phyloP scores from a whole-genome alignment of 1,139 yeast species.

The Lizanozyma gosingica region DNA sequence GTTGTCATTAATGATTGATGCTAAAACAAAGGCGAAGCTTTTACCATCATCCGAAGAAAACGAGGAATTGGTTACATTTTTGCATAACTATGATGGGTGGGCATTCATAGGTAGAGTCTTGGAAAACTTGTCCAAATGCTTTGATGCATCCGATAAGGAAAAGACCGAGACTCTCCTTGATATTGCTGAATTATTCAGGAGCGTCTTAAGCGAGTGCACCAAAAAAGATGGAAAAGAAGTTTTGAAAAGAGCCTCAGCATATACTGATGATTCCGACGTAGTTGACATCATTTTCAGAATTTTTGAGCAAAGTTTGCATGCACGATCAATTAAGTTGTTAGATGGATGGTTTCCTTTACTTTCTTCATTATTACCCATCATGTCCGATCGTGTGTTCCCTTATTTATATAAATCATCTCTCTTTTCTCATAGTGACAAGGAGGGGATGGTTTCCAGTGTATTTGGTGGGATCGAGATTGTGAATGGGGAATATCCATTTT shows the following conservation, averaged over 20 bases:
- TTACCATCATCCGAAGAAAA: slow-evolving; percentile 37
- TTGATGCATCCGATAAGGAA: slow-evolving; percentile 24
- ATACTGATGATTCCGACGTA: slow-evolving; percentile 59
- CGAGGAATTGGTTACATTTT: slow-evolving; percentile 56
- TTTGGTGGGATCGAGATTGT: slow-evolving; percentile 71
- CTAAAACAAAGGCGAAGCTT: slow-evolving; percentile 65
- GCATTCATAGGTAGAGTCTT: slow-evolving; percentile 69
- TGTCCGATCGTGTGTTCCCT: slow-evolving; percentile 71
- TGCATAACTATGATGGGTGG: slow-evolving; percentile 80
- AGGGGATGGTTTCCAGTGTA: slow-evolving; percentile 55
- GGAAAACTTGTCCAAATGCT: slow-evolving; percentile 46
- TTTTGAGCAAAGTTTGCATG: slow-evolving; percentile 59
- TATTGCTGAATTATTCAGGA: slow-evolving; percentile 43
- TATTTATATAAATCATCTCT: slow-evolving; percentile 61
- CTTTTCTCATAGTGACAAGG: slow-evolving; percentile 57
- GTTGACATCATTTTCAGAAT: slow-evolving; percentile 58
- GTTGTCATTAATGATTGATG: slow-evolving; percentile 32
- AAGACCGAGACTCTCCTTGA: slow-evolving; percentile 35
- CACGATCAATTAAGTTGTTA: slow-evolving; percentile 40
- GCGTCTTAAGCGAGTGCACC: slow-evolving; percentile 36
- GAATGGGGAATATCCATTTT: slow-evolving; percentile 56
- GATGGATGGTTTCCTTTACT: slow-evolving; percentile 44
- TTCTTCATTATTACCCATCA: slow-evolving; percentile 35
- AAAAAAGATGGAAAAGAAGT: slow-evolving; percentile 33
- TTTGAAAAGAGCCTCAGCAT: slow-evolving; percentile 48